Conservation (phyloP, 1,284 basidiomycete genomes). For the Phenoliferia sp. region DNA sequence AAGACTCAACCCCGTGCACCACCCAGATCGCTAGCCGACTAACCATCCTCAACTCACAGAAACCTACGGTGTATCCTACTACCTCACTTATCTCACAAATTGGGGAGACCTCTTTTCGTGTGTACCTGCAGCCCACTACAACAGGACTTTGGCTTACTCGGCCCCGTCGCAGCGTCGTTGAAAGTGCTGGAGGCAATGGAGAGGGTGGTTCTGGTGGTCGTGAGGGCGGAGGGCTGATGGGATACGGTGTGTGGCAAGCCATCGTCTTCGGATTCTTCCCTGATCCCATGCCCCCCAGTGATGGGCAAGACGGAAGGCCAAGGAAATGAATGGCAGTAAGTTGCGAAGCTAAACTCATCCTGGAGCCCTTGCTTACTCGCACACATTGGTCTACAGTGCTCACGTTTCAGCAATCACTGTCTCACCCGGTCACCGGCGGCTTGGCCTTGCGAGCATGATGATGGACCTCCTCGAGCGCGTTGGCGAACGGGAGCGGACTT, state of each 20-base stretch:
- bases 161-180: slow-evolving; percentile 21
- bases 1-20: too few species aligned
- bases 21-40: too few species aligned
- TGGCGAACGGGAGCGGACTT: slow-evolving; percentile 54
- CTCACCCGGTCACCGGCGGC: slow-evolving; percentile 81
- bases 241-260: slow-evolving; percentile 57
- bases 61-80: slow-evolving; percentile 82
- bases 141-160: not conserved
- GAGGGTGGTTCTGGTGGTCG: slow-evolving; percentile 55
- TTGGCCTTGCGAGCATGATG: slow-evolving; percentile 74
- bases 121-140: not conserved
- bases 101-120: slow-evolving; percentile 82
- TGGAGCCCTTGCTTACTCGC: slow-evolving; percentile 34
- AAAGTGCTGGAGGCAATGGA: slow-evolving; percentile 17
- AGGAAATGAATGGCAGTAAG: slow-evolving; percentile 62
- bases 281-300: slow-evolving; percentile 49
- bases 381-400: slow-evolving; percentile 44
- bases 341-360: too few species aligned
- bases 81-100: slow-evolving; percentile 74
- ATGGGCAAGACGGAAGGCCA: slow-evolving; percentile 79
- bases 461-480: slow-evolving; percentile 75
- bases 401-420: slow-evolving; percentile 89
- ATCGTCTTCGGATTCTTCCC: not conserved
- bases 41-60: too few species aligned
- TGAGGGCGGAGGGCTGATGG: slow-evolving; percentile 70